Evolutionary conservation across 768 basidiomycete genomes (phyloP).

Genomic region (Phaffia tasmanica): DNA sequence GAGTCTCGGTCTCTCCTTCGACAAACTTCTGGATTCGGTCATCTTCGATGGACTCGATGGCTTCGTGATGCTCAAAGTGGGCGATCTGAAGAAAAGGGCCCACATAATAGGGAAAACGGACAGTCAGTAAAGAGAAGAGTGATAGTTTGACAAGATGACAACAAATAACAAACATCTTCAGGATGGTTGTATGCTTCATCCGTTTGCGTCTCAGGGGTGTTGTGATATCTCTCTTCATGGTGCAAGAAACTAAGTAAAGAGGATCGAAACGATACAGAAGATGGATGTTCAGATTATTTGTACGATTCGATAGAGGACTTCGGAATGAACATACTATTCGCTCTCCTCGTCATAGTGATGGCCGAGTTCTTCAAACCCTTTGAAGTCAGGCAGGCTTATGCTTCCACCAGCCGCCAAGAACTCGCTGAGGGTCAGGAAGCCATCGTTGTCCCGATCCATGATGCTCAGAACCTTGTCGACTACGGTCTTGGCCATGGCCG

Average conservation of each 20-base stretch:
- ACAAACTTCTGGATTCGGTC: conserved; percentile 18
- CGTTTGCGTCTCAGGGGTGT: conserved; percentile 92
- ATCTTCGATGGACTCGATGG: conserved; percentile 21
- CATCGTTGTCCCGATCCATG: conserved; percentile 26
- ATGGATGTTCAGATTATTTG: not conserved
- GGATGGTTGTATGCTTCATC: conserved; percentile 89
- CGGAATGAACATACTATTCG: conserved; percentile 34
- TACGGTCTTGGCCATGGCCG: conserved; percentile 17
- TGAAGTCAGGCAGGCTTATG: conserved; percentile 36
- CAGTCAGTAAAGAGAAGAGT: not conserved
- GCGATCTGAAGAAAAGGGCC: conserved; percentile 6
- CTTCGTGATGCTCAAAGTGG: conserved; percentile 23
- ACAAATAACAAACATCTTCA: conserved; percentile 47
- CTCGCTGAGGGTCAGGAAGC: conserved; percentile 34
- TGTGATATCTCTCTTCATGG: conserved; percentile 91
- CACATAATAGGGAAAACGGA: not conserved
- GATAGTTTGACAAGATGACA: not conserved
- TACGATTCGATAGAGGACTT: not conserved
- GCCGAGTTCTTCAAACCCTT: conserved; percentile 37
- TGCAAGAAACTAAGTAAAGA: conserved; percentile 43
- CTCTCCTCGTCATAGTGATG: conserved; percentile 38
- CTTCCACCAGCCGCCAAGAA: conserved; percentile 35
- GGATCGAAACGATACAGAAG: not conserved
- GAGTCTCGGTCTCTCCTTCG: conserved; percentile 25
- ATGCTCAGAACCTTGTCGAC: conserved; percentile 23